A percentile compares a stretch with the other conserved stretches of the same genome.
phyloP scores from a whole-genome alignment of 2,329 filamentous ascomycete species.

The Dryadomyces quercus-mongolicae region DNA sequence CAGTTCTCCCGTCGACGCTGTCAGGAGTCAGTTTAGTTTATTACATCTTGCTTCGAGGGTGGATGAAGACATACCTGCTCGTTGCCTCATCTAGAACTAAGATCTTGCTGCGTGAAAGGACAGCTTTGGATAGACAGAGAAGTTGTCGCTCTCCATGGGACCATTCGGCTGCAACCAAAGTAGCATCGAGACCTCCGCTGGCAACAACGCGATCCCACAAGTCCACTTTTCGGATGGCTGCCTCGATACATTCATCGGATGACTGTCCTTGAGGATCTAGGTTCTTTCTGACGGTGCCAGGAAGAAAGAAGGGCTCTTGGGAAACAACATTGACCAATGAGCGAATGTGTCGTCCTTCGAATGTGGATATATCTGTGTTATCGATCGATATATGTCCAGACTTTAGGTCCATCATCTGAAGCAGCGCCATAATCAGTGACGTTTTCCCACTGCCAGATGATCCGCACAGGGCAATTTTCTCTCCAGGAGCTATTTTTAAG shows the following conservation, averaged over 20 bases:
- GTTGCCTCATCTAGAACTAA: background rate
- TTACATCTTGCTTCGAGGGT: background rate
- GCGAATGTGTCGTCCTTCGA: background rate
- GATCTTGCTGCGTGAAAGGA: background rate
- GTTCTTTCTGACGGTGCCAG: background rate
- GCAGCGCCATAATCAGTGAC: background rate
- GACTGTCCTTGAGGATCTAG: conserved; percentile 11
- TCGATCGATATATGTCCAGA: conserved; percentile 23
- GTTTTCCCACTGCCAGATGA: conserved; percentile 21
- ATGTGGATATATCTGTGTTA: conserved; percentile 17
- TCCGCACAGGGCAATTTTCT: conserved; percentile 5
- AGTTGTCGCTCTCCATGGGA: background rate
- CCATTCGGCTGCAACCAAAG: background rate
- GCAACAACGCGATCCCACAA: background rate
- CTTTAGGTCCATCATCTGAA: background rate
- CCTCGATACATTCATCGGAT: background rate
- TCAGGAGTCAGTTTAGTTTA: background rate
- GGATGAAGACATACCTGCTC: background rate
- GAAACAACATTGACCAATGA: conserved; percentile 24
- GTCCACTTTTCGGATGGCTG: conserved; percentile 13
- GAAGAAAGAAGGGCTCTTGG: conserved; percentile 4
- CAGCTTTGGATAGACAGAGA: background rate
- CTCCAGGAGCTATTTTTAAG: background rate
- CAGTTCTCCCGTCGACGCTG: background rate
- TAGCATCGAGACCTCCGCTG: background rate